Percentiles rank a stretch among this genome's conserved stretches.
phyloP scores from a whole-genome alignment of 2,329 filamentous ascomycete genomes.

The Penicillium glabrum region DNA sequence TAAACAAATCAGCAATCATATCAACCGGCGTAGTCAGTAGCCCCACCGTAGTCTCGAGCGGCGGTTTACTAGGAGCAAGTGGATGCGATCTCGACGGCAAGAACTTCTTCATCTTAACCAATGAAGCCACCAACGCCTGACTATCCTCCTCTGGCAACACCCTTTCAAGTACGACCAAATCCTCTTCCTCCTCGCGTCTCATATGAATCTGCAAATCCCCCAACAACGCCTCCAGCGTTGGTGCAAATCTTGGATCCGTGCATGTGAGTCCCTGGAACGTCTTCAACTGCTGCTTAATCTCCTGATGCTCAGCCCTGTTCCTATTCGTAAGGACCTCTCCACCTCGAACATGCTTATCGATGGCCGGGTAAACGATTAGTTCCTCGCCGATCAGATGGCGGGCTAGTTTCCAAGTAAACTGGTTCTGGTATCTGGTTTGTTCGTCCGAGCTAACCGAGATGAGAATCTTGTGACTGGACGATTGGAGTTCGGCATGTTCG shows the following conservation, averaged over 20 bases:
- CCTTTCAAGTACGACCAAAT: conserved; percentile 50
- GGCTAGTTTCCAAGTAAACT: conserved; percentile 55
- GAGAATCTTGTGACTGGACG: conserved; percentile 46
- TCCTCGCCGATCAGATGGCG: conserved; percentile 54
- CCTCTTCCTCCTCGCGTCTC: conserved; percentile 51
- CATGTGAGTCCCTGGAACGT: conserved; percentile 50
- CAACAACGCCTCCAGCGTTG: conserved; percentile 48
- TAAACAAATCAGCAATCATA: conserved; percentile 55
- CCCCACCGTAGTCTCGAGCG: conserved; percentile 57
- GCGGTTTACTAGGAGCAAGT: conserved; percentile 51
- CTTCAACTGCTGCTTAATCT: conserved; percentile 53
- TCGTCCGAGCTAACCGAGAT: conserved; percentile 44
- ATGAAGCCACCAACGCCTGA: conserved; percentile 42
- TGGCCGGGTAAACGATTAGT: conserved; percentile 55
- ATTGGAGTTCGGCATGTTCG: conserved; percentile 45
- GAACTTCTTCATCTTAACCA: conserved; percentile 55
- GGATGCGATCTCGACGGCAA: conserved; percentile 55
- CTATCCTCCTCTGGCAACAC: conserved; percentile 38
- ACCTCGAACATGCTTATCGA: conserved; percentile 49
- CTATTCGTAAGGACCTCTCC: conserved; percentile 50
- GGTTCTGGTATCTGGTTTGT: conserved; percentile 50
- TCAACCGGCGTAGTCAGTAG: conserved; percentile 59
- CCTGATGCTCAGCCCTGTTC: conserved; percentile 53
- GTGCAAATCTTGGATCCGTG: conserved; percentile 42
- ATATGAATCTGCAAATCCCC: conserved; percentile 48